Conservation (phyloP, 2,329 filamentous ascomycete species). For the Apiospora hydei region DNA sequence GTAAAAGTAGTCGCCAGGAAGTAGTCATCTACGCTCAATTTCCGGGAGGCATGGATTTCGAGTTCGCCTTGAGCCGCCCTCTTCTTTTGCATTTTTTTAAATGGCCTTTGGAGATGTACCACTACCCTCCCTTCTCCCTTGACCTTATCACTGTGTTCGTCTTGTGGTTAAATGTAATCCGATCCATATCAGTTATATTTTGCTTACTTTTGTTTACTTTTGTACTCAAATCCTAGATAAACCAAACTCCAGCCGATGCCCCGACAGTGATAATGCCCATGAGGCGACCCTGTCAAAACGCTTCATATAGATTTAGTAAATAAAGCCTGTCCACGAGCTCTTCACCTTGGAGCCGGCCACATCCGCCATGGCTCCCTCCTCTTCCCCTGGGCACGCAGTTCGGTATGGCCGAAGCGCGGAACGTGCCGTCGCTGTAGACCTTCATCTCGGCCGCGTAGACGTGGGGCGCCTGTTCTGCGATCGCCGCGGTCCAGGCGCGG, state of each 20-base stretch:
- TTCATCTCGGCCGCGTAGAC: neutral
- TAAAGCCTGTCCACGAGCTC: too few relatives aligned
- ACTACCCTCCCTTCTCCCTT: too few relatives aligned
- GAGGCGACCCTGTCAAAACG: too few relatives aligned
- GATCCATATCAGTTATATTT: neutral
- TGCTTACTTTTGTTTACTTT: too few relatives aligned
- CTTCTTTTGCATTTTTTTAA: neutral
- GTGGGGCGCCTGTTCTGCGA: neutral
- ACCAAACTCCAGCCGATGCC: too few relatives aligned
- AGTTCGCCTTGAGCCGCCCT: neutral
- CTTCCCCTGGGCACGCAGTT: neutral
- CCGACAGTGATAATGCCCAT: too few relatives aligned
- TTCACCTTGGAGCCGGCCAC: neutral
- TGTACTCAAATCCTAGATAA: neutral
- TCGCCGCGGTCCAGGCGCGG: neutral
- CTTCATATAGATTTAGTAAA: too few relatives aligned
- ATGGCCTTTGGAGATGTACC: neutral
- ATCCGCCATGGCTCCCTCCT: neutral
- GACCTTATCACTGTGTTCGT: too few relatives aligned
- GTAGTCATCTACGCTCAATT: neutral
- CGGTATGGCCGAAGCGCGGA: neutral
- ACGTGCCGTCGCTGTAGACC: neutral
- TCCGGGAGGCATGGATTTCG: conserved; percentile 5
- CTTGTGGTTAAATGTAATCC: neutral
- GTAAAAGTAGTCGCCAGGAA: conserved; percentile 16